These are phyloP conservation scores for Chlamydomonas sp. DNA, from an alignment of 139 green algal species.

Conservation along the genomic window DNA sequence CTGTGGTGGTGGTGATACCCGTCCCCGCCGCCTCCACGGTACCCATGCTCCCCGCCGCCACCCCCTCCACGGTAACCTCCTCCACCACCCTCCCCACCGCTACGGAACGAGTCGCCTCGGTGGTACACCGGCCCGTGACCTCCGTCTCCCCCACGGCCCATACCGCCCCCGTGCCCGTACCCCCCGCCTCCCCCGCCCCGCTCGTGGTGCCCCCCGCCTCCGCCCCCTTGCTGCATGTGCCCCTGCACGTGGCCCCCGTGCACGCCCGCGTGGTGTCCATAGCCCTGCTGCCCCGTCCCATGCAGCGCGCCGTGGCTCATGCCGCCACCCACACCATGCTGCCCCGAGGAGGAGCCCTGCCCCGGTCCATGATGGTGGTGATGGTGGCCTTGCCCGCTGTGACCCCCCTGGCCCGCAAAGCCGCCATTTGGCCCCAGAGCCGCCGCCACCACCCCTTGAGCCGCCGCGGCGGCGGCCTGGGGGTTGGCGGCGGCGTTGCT, in stretches of 20 bases:
- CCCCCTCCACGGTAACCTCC: not conserved
- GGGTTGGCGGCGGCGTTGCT: not conserved
- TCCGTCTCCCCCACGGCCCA: not conserved
- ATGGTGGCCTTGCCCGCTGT: not conserved
- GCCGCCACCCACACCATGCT: not conserved
- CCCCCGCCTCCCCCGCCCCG: not conserved
- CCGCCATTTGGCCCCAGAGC: not conserved
- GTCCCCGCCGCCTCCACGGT: constrained; percentile 6
- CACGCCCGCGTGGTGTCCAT: not conserved
- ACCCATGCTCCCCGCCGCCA: not conserved
- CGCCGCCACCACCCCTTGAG: not conserved
- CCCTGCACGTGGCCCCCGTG: not conserved
- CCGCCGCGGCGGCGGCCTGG: not conserved
- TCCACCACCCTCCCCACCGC: not conserved
- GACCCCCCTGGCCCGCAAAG: no score
- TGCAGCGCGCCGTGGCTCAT: not conserved
- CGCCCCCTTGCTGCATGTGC: not conserved
- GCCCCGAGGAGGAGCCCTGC: not conserved
- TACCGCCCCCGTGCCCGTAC: not conserved
- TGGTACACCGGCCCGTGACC: not conserved
- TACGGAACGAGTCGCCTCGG: not conserved
- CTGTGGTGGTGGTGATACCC: constrained; percentile 19
- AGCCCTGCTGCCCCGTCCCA: not conserved
- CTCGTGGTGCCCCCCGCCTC: not conserved
- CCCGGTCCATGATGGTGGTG: not conserved